Evolutionary conservation across 1,284 basidiomycete species (phyloP), one percentile per base, ranked within the genome.

Genomic region (Cryptococcus deneoformans): DNA sequence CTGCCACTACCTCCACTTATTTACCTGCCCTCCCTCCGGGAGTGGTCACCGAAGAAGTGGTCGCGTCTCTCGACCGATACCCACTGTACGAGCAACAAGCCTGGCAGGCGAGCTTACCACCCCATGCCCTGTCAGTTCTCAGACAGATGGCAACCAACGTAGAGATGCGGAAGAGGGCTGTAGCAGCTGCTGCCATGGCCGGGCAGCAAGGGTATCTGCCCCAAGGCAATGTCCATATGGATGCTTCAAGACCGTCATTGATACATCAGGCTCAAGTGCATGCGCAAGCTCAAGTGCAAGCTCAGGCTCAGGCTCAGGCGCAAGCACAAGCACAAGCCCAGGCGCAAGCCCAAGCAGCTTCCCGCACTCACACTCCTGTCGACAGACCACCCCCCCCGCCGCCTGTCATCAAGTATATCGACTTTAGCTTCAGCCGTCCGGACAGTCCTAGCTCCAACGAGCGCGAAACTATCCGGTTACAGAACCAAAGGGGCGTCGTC

Each of bases 41-140:
- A 9, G 63, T 72, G 24, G 71, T 76, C 12, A 75, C 69, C 3
- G 73, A 73, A 45, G 73, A 76, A 39, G 64, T 77, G 7, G 76
- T 76, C 0, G 64, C 70, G 10, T 68, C 65, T 1, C 62, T 77
- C 3, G 58, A 64, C 24, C 65, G 69, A 52, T 77, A 77, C 56
- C 70, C 73, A 3, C 46, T 57, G 10, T 62, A 69, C 45, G 75
- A 76, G 52, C 72, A 71, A 59, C 65, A 69, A 56, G 64, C 66
- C 1, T 77, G 76, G 76, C 61, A 63, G 7, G 56, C 59, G 10
- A 64, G 69, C 1, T 64, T 77, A 0, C 62, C 67, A 1, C 66
- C 70, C 0, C 54, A 69, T 10, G 66, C 64, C 6, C 54, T 68
- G 57, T 58, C 63, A 35, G 61, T 71, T 12, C 72, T 72, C 56